These are phyloP conservation scores for Sedum album DNA, from an alignment of 164 flowering plant species.

Conservation along the genomic window DNA sequence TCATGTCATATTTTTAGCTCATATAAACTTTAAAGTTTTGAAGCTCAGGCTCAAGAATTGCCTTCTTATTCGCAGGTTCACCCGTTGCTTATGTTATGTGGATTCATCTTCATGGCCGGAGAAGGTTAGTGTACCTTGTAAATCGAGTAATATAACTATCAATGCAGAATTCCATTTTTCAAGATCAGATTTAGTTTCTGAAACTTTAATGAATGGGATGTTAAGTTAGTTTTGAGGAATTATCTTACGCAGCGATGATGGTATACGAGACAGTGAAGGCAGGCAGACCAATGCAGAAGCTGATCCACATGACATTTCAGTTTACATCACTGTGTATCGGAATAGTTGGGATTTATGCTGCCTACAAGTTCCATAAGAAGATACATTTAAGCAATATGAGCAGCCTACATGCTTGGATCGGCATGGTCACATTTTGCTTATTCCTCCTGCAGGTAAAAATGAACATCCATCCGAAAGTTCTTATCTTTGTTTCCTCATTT, in stretches of 20 bases:
- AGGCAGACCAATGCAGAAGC: conserved; percentile 24
- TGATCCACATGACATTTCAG: conserved; percentile 36
- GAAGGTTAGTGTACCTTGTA: conserved; percentile 36
- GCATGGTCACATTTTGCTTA: conserved; percentile 32
- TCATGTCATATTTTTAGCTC: neutral
- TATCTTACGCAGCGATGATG: conserved; percentile 29
- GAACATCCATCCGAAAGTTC: neutral
- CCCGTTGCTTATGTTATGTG: conserved; percentile 63
- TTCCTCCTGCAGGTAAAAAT: neutral
- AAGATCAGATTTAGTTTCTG: neutral
- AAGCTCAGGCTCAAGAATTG: neutral
- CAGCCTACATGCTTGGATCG: conserved; percentile 81
- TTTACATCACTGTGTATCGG: conserved; percentile 39
- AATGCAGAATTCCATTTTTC: neutral
- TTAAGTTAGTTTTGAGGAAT: neutral
- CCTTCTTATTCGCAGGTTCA: conserved; percentile 42
- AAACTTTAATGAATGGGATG: neutral
- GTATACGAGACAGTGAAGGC: conserved; percentile 51
- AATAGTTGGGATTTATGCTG: conserved; percentile 55
- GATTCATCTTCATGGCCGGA: conserved; percentile 47
- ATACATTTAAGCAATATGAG: conserved; percentile 25
- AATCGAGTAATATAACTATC: neutral
- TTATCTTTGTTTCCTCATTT: neutral
- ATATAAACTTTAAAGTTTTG: neutral
- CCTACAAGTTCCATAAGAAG: conserved; percentile 52